phyloP scores from a whole-genome alignment of 2,329 filamentous ascomycete genomes.

The Penicillium capsulatum region DNA sequence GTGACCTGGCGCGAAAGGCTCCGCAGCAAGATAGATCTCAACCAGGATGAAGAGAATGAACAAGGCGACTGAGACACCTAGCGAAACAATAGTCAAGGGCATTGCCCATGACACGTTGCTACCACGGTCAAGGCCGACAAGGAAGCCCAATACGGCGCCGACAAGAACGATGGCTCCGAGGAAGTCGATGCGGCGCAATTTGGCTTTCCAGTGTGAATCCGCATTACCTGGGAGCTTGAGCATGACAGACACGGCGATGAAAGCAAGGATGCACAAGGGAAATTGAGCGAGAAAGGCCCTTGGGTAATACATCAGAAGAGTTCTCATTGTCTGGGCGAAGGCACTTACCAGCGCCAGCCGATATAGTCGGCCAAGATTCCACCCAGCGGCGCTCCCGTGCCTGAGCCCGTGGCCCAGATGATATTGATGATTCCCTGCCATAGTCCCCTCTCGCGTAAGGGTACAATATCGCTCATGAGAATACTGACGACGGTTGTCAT shows the following conservation, averaged over 20 bases:
- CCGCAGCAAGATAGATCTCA: slow-evolving; percentile 62
- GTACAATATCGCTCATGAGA: slow-evolving; percentile 66
- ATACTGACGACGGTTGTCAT: slow-evolving; percentile 68
- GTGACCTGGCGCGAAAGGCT: slow-evolving; percentile 71
- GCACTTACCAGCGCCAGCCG: slow-evolving; percentile 66
- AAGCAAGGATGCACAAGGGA: slow-evolving; percentile 63
- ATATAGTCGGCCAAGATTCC: slow-evolving; percentile 68
- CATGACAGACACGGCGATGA: slow-evolving; percentile 58
- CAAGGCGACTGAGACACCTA: slow-evolving; percentile 54
- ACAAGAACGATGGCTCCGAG: slow-evolving; percentile 65
- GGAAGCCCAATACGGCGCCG: slow-evolving; percentile 60
- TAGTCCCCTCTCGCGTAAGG: slow-evolving; percentile 63
- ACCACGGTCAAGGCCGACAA: slow-evolving; percentile 68
- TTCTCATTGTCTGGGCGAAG: neutral
- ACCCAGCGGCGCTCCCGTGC: slow-evolving; percentile 64
- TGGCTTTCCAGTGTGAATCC: slow-evolving; percentile 59
- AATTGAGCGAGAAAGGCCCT: slow-evolving; percentile 69
- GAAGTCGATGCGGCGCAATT: slow-evolving; percentile 68
- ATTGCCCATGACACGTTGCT: slow-evolving; percentile 67
- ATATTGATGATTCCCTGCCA: slow-evolving; percentile 75
- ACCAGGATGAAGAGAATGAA: slow-evolving; percentile 65
- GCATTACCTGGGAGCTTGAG: slow-evolving; percentile 59
- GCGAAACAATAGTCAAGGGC: slow-evolving; percentile 54
- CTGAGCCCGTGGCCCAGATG: slow-evolving; percentile 64
- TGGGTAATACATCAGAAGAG: neutral